These are phyloP conservation scores for Tolypocladium sp. DNA, from an alignment of 2,329 filamentous ascomycete species.

Conservation along the genomic window DNA sequence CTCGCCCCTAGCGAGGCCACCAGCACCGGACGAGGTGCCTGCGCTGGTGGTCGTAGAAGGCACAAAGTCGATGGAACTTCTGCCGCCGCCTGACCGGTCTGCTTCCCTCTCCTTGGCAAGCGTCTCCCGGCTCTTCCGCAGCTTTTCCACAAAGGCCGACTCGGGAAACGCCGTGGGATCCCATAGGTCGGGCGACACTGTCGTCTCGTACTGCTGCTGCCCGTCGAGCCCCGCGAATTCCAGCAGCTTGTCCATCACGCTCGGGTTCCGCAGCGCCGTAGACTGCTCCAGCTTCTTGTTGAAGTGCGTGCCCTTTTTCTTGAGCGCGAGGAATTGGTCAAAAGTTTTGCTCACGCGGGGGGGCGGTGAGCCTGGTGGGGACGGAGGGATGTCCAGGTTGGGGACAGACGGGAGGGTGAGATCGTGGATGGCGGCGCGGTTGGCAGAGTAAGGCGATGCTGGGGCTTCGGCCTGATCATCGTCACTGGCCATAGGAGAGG, in stretches of 20 bases:
- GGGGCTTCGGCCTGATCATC: constrained; percentile 18
- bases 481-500: constrained; percentile 8
- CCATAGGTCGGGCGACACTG: constrained; percentile 47
- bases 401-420: constrained; percentile 66
- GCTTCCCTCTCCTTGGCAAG: constrained; percentile 34
- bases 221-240: constrained; percentile 47
- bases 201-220: constrained; percentile 57
- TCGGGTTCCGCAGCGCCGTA: constrained; percentile 61
- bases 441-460: constrained; percentile 58
- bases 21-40: constrained; percentile 10
- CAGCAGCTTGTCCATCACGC: constrained; percentile 62
- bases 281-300: constrained; percentile 64
- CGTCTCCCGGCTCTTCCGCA: constrained; percentile 40
- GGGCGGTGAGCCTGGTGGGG: constrained; percentile 55
- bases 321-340: constrained; percentile 65
- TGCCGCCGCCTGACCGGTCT: constrained; percentile 29
- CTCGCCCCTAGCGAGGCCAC: constrained; percentile 16
- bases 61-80: constrained; percentile 41
- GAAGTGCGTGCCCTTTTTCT: constrained; percentile 69
- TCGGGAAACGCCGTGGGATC: constrained; percentile 46
- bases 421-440: constrained; percentile 55
- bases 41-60: constrained; percentile 13
- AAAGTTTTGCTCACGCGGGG: constrained; percentile 54
- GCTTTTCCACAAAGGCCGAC: constrained; percentile 40
- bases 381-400: constrained; percentile 65